These are phyloP conservation scores for Favolaschia claudopus DNA, from an alignment of 768 basidiomycete species.

Conservation along the genomic window DNA sequence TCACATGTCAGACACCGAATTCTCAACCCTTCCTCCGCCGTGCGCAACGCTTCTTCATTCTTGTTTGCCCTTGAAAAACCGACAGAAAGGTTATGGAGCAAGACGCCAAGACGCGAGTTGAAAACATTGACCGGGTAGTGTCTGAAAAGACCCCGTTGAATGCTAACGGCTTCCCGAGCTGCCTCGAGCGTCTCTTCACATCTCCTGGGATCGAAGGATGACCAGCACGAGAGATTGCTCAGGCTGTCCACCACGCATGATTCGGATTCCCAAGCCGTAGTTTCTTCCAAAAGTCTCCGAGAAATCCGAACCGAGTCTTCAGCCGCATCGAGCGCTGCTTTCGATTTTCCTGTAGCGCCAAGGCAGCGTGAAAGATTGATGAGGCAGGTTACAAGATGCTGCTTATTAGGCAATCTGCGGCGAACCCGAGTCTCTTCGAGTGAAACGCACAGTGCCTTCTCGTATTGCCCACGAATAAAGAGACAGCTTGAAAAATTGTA, in stretches of 20 bases:
- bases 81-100: constrained; percentile 20
- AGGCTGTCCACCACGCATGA: constrained; percentile 10
- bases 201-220: neutral
- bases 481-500: constrained; percentile 16
- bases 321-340: constrained; percentile 8
- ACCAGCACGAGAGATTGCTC: constrained; percentile 16
- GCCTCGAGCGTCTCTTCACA: constrained; percentile 8
- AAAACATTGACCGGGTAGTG: neutral
- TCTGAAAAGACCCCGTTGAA: constrained; percentile 19
- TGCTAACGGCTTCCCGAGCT: constrained; percentile 18
- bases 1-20: neutral
- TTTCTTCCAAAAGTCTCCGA: constrained; percentile 1
- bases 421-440: constrained; percentile 13
- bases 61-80: constrained; percentile 11
- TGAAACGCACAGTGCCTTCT: constrained; percentile 1
- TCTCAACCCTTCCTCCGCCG: constrained; percentile 15
- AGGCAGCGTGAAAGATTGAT: constrained; percentile 17
- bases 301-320: constrained; percentile 18
- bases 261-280: constrained; percentile 6
- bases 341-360: neutral
- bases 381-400: constrained; percentile 8
- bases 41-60: constrained; percentile 19
- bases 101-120: constrained; percentile 13
- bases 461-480: constrained; percentile 1
- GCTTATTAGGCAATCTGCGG: constrained; percentile 4